These are phyloP conservation scores for Aspergillus biplanus DNA, from an alignment of 495 filamentous ascomycete genomes.

Conservation along the genomic window DNA sequence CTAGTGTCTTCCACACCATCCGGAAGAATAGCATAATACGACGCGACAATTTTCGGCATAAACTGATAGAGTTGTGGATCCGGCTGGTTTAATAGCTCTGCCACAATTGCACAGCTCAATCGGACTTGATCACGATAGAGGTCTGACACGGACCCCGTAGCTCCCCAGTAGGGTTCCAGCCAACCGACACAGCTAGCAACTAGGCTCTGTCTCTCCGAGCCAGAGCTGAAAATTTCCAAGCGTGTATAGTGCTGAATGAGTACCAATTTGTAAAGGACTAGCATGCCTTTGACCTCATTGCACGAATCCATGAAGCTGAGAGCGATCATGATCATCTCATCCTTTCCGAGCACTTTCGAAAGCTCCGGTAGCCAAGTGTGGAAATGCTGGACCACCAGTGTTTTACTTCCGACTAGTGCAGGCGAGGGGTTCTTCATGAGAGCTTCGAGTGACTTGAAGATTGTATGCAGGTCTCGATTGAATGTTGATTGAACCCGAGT, in stretches of 20 bases:
- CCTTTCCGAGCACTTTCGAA: slow-evolving; percentile 69
- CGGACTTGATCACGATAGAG: slow-evolving; percentile 94
- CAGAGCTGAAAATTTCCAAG: slow-evolving; percentile 74
- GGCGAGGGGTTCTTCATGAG: slow-evolving; percentile 88
- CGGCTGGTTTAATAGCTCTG: slow-evolving; percentile 76
- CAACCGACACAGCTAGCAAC: slow-evolving; percentile 84
- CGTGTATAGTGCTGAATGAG: slow-evolving; percentile 88
- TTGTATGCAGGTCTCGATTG: slow-evolving; percentile 77
- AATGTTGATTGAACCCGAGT: slow-evolving; percentile 77
- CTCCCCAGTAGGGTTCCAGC: slow-evolving; percentile 95
- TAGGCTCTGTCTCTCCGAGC: slow-evolving; percentile 71
- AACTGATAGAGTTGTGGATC: slow-evolving; percentile 84
- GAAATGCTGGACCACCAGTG: slow-evolving; percentile 93
- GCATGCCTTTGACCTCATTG: slow-evolving; percentile 82
- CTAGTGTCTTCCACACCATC: slow-evolving; percentile 65
- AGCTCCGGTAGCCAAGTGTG: slow-evolving; percentile 95
- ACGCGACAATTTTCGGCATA: slow-evolving; percentile 87
- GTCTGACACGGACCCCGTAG: slow-evolving; percentile 67
- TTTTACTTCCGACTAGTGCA: slow-evolving; percentile 88
- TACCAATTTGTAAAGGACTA: slow-evolving; percentile 91
- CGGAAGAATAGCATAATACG: slow-evolving; percentile 76
- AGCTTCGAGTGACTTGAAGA: slow-evolving; percentile 86
- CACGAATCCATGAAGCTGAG: slow-evolving; percentile 95
- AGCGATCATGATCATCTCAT: slow-evolving; percentile 89
- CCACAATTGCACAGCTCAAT: slow-evolving; percentile 86